These are phyloP conservation scores for Setaria viridis DNA, from an alignment of 202 grass and related monocot species.

Conservation along the genomic window DNA sequence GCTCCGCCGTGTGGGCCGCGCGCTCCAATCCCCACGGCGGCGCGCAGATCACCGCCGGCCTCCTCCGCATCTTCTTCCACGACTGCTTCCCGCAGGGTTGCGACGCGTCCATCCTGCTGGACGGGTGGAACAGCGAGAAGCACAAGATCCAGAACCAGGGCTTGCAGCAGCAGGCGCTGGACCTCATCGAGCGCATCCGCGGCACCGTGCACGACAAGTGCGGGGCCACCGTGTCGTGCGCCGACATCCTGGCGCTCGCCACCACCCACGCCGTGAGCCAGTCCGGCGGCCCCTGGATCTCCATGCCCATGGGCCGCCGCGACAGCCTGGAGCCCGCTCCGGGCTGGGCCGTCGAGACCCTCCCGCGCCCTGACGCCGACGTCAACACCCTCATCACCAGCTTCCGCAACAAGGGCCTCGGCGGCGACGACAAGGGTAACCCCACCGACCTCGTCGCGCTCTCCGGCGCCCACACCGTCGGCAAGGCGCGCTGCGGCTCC, in stretches of 20 bases:
- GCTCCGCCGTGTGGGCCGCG: neutral
- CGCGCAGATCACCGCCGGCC: constrained; percentile 44
- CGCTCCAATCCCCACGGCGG: neutral
- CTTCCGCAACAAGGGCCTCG: constrained; percentile 36
- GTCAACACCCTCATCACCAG: constrained; percentile 30
- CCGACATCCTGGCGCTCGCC: constrained; percentile 65
- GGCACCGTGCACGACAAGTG: constrained; percentile 47
- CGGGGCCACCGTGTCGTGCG: constrained; percentile 52
- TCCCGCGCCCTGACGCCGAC: constrained; percentile 38
- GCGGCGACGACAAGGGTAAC: neutral
- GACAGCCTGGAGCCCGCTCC: constrained; percentile 48
- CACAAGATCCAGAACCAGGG: constrained; percentile 33
- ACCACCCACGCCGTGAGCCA: constrained; percentile 53
- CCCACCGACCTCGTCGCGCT: constrained; percentile 68
- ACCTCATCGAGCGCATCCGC: constrained; percentile 58
- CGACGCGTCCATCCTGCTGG: constrained; percentile 61
- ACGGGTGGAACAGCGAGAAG: constrained; percentile 37
- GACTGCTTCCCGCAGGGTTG: constrained; percentile 71
- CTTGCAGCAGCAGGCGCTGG: constrained; percentile 40
- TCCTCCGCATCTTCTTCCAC: constrained; percentile 61
- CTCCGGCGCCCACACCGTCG: constrained; percentile 78
- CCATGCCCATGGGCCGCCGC: constrained; percentile 53
- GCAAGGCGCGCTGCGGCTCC: constrained; percentile 52
- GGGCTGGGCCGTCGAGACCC: constrained; percentile 1
- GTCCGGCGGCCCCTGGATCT: constrained; percentile 52